Evolutionary conservation across 306 rosid species (phyloP).

Genomic region (Fagus crenata): DNA sequence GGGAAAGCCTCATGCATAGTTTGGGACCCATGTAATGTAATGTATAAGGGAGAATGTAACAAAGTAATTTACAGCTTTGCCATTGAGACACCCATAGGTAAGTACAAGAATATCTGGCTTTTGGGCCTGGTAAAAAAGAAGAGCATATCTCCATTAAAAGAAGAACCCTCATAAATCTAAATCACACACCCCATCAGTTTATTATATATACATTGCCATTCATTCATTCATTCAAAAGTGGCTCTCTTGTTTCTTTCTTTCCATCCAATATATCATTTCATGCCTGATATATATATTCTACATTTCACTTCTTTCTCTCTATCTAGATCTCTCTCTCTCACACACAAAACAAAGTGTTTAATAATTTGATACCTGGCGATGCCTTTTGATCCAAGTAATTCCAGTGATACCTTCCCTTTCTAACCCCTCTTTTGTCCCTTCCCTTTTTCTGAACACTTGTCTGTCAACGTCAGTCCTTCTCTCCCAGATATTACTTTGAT

Average conservation of each 20-base stretch:
- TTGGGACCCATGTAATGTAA: slow-evolving; percentile 25
- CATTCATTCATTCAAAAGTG: slow-evolving; percentile 70
- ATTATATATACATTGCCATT: slow-evolving; percentile 32
- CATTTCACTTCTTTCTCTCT: background rate
- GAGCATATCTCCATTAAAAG: slow-evolving; percentile 41
- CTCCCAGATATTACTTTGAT: slow-evolving; percentile 77
- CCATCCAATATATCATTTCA: slow-evolving; percentile 42
- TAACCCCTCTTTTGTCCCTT: slow-evolving; percentile 90
- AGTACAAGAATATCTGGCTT: slow-evolving; percentile 47
- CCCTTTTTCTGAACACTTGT: slow-evolving; percentile 66
- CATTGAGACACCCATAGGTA: slow-evolving; percentile 31
- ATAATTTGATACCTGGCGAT: slow-evolving; percentile 29
- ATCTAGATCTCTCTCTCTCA: slow-evolving; percentile 10
- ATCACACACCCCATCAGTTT: slow-evolving; percentile 45
- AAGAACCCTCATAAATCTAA: slow-evolving; percentile 43
- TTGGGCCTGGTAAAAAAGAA: background rate
- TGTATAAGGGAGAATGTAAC: slow-evolving; percentile 5
- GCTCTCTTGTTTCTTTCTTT: slow-evolving; percentile 34
- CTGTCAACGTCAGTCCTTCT: slow-evolving; percentile 92
- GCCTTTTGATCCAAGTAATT: slow-evolving; percentile 61
- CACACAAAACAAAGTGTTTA: slow-evolving; percentile 7
- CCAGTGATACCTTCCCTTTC: slow-evolving; percentile 59
- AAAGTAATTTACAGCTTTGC: slow-evolving; percentile 37
- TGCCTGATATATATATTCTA: background rate
- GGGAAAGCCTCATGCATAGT: slow-evolving; percentile 11